A percentile compares a stretch with the other conserved stretches of the same genome.
phyloP scores from a whole-genome alignment of 2,329 filamentous ascomycete species.

The Aspergillus sp. region DNA sequence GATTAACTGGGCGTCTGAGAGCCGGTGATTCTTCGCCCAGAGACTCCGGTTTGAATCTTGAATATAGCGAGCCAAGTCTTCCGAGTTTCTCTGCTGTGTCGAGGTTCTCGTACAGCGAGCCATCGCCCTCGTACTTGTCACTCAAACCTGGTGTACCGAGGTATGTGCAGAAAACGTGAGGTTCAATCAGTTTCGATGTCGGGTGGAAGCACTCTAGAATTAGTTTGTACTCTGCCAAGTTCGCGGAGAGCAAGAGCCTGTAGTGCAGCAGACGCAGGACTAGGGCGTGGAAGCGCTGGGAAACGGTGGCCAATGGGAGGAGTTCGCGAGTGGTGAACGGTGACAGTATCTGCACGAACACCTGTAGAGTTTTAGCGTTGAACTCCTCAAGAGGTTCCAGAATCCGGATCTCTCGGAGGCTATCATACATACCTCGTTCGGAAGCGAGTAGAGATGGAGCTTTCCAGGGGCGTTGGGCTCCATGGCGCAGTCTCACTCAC shows the following conservation, averaged over 20 bases:
- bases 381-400: neutral
- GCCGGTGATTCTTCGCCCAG: constrained; percentile 21
- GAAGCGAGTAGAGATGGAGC: constrained; percentile 34
- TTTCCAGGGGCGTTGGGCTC: constrained; percentile 12
- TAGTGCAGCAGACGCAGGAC: constrained; percentile 67
- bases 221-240: constrained; percentile 66
- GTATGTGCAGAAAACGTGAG: constrained; percentile 71
- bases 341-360: constrained; percentile 57
- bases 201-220: constrained; percentile 82
- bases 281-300: constrained; percentile 66
- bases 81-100: constrained; percentile 42
- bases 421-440: constrained; percentile 38
- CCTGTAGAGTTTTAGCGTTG: constrained; percentile 37
- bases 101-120: constrained; percentile 42
- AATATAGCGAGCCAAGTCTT: constrained; percentile 64
- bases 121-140: constrained; percentile 44
- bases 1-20: constrained; percentile 63
- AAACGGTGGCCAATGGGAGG: constrained; percentile 62
- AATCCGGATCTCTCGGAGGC: no score
- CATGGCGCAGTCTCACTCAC: constrained; percentile 16
- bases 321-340: constrained; percentile 56
- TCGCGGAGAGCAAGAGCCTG: constrained; percentile 64
- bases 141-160: constrained; percentile 66
- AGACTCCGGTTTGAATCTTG: constrained; percentile 66
- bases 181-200: constrained; percentile 68